These are phyloP conservation scores for Linnemannia hyalina DNA, from an alignment of 192 early-diverging fungal species.

Conservation along the genomic window DNA sequence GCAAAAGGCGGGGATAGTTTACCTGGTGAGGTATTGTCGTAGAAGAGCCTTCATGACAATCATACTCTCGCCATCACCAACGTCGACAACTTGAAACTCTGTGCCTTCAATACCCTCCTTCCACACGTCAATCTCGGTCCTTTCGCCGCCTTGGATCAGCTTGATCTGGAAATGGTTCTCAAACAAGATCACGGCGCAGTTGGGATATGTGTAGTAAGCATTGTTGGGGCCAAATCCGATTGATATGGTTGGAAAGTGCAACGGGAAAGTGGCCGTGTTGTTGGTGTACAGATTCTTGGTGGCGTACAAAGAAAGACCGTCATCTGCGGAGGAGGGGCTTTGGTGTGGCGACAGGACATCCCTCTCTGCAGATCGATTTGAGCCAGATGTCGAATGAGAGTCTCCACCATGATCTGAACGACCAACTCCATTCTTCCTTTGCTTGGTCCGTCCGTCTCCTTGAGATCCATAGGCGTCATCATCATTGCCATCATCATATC, in stretches of 20 bases:
- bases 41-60: conserved; percentile 47
- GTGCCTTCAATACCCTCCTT: conserved; percentile 56
- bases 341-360: not conserved
- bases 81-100: conserved; percentile 48
- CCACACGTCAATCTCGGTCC: conserved; percentile 58
- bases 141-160: conserved; percentile 51
- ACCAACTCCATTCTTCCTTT: conserved; percentile 3
- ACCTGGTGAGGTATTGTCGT: conserved; percentile 51
- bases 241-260: conserved; percentile 56
- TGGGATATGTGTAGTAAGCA: conserved; percentile 52
- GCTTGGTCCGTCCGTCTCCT: conserved; percentile 9
- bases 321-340: not conserved
- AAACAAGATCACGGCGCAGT: conserved; percentile 55
- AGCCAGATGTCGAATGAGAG: not conserved
- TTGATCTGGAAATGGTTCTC: conserved; percentile 59
- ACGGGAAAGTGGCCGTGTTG: conserved; percentile 51
- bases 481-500: not conserved
- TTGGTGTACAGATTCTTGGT: conserved; percentile 48
- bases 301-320: conserved; percentile 16
- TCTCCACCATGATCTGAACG: not conserved
- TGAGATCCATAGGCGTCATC: not conserved
- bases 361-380: not conserved
- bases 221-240: conserved; percentile 59
- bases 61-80: conserved; percentile 48
- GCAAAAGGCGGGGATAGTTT: not conserved